Base-by-base conservation (phyloP, 2,329 filamentous ascomycete species). In the Periglandula ipomoeae region DNA sequence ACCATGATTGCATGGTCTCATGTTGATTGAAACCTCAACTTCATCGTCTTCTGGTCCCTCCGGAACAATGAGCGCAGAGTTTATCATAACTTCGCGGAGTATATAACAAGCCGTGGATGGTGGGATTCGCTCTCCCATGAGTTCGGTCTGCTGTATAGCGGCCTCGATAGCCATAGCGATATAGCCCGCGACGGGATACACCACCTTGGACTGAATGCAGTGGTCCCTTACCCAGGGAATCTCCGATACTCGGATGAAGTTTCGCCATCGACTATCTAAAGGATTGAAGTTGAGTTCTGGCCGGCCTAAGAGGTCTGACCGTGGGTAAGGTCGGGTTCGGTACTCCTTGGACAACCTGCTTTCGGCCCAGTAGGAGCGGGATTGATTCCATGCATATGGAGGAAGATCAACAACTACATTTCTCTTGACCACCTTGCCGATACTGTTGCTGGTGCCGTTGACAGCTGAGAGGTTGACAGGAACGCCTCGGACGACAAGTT, bases 151-250 rank as follows among this genome's bases (percentile, higher is more conserved):
- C n/a, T n/a, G n/a, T n/a, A n/a, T n/a, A n/a, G 65, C 68, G 2
- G 73, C 74, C 53, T 77, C 74, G 0, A 75, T 53, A 0, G 67
- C 72, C 71, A 81, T 76, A 24, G 70, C 67, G 3, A 78, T 58
- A 46, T 72, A 76, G 3, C 73, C 79, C 1, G 75, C 69, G 32
- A 77, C 68, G 24, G 79, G 76, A 57, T 77, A 81, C 30, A 79
- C 71, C 2, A 70, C 72, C 26, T 78, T 61, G 10, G 72, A 76
- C 55, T 82, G 76, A 60, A 83, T 74, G 48, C 65, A 65, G 62
- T 83, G 80, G 54, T 81, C 75, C 41, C 74, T 69, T 4, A 80
- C 66, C 67, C 81, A 84, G 1, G 82, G 75, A 0, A 76, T 56
- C 45, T 76, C 72, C 39, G 74, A 70, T 0, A 71, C 53, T 7